Conservation (phyloP, 352 stramenopile species). For the Phytophthora pini region DNA sequence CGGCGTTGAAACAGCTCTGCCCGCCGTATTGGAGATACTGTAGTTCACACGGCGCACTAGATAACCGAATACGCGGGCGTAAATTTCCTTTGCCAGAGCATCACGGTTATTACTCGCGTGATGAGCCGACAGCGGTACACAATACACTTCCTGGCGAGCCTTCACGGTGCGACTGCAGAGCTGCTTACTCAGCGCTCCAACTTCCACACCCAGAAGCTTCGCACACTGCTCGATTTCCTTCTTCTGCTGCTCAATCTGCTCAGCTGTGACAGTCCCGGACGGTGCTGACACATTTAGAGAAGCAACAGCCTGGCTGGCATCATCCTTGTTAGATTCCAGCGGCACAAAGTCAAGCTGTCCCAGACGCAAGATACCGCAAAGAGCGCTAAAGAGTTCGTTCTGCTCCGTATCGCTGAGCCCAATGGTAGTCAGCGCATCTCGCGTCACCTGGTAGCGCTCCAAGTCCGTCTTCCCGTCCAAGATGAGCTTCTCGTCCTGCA, state of each 20-base stretch:
- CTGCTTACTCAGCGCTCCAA: constrained; percentile 64
- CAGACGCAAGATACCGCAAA: constrained; percentile 80
- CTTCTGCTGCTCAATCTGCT: constrained; percentile 60
- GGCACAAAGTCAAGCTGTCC: constrained; percentile 86
- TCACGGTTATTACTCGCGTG: constrained; percentile 92
- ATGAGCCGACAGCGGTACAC: constrained; percentile 69
- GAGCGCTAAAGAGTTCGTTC: constrained; percentile 71
- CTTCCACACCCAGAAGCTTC: constrained; percentile 73
- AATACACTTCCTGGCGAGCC: constrained; percentile 84
- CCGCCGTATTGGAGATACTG: constrained; percentile 70
- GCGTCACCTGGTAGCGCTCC: constrained; percentile 82
- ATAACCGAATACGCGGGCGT: constrained; percentile 95
- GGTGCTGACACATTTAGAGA: constrained; percentile 38
- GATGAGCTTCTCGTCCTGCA: constrained; percentile 74
- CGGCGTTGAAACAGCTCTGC: constrained; percentile 29
- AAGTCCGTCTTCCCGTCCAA: constrained; percentile 77
- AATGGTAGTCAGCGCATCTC: constrained; percentile 81
- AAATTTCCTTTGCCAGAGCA: constrained; percentile 96
- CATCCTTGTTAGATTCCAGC: constrained; percentile 76
- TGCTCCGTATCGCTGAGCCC: constrained; percentile 75
- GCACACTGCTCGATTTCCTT: constrained; percentile 69
- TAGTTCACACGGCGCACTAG: constrained; percentile 91
- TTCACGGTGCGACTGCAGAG: constrained; percentile 87
- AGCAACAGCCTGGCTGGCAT: constrained; percentile 73
- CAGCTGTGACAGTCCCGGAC: constrained; percentile 22